Base-by-base conservation (phyloP, 2,329 filamentous ascomycete species). In the Epicoccum nigrum region DNA sequence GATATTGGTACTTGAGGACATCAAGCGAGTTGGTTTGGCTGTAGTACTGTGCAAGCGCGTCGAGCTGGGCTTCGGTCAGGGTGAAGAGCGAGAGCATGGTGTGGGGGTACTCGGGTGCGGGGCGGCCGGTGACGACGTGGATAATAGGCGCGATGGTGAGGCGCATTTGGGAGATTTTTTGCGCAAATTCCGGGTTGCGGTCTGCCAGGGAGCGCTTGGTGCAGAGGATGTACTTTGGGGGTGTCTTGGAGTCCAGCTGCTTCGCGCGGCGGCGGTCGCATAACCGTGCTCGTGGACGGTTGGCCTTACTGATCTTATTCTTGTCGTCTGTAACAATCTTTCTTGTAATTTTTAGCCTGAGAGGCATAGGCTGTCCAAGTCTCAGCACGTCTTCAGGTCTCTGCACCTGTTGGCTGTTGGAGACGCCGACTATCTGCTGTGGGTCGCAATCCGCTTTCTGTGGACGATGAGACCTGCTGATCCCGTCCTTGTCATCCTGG, bases 51-150 rank as follows among this genome's bases (percentile, higher is more conserved):
- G 88, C 88, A 32, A 92, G 80, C 45, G 77, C 76, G 74, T 92
- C 88, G 46, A 90, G 84, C 73, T 92, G 80, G 23, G 74, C 74
- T 69, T 89, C 86, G 13, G 86, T 91, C 30, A 92, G 81, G 25
- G 91, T 84, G 81, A 87, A 89, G 74, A 88, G 90, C 67, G 82
- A 81, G 37, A 92, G 83, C 46, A 91, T 78, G 3, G 83, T 88
- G 16, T 67, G 64, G 1, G 88, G 88, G 70, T 88, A 92, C 47
- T 77, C 70, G 0, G 85, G 82, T 64, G 89, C 87, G 2, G 87
- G 74, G n/a, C 74, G 67, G 41, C 87, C 87, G 1, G 81, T 83
- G 17, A 78, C 77, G 58, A 87, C 74, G 71, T 86, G 82, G 0
- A 79, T 64, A 5, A 92, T 83, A 1, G 88, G 87, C 0, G 82